Evolutionary conservation across 495 filamentous ascomycete species (phyloP).

Genomic region (Aspergillus sclerotiicarbonarius): DNA sequence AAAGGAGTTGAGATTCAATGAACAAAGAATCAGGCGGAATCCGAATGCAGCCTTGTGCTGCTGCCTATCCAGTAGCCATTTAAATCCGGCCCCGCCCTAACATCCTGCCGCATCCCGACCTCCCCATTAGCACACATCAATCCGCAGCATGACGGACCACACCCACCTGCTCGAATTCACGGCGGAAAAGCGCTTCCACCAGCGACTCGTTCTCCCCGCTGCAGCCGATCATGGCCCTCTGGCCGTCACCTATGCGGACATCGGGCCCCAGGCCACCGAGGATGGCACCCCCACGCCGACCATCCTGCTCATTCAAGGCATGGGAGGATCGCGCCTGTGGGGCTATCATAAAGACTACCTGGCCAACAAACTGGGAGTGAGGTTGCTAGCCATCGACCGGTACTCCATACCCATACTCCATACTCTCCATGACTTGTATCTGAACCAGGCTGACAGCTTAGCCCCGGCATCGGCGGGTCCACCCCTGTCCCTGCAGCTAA

Average conservation of each 20-base stretch:
- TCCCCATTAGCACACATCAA: neutral
- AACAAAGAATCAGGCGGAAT: too few relatives aligned
- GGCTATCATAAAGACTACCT: neutral
- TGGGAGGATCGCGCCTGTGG: neutral
- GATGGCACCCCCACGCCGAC: neutral
- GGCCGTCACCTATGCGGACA: neutral
- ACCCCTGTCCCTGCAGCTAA: neutral
- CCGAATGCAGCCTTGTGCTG: too few relatives aligned
- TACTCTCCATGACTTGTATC: neutral
- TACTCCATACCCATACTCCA: neutral
- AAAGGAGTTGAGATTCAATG: too few relatives aligned
- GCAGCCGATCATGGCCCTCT: neutral
- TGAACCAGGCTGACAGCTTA: neutral
- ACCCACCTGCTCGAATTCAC: neutral
- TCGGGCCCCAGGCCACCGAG: neutral
- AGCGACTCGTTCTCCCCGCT: neutral
- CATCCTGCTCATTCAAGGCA: neutral
- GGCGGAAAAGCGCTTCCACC: constrained; percentile 1
- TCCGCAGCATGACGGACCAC: neutral
- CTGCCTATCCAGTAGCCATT: too few relatives aligned
- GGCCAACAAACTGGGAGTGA: neutral
- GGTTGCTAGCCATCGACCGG: neutral
- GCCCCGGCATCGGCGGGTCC: neutral
- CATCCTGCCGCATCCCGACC: too few relatives aligned
- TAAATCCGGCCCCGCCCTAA: too few relatives aligned